Base-by-base conservation (phyloP, 139 green algal species). In the Chloropicon primus region DNA sequence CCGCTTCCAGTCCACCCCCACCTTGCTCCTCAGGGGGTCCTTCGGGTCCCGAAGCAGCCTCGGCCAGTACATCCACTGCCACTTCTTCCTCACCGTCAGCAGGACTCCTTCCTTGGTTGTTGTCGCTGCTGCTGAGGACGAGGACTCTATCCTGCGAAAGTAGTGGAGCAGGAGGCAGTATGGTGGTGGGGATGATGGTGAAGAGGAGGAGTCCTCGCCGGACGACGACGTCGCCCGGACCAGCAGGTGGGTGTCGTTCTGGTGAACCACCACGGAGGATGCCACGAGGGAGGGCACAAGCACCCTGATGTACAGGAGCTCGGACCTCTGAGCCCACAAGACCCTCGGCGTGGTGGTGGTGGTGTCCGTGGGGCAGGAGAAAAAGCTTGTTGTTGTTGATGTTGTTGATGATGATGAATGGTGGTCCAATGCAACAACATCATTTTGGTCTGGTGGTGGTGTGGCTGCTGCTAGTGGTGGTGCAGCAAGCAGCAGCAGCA, bases 1-100 rank as follows among this genome's bases (percentile, higher is more conserved):
- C 21, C 78, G 72, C 78, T 81, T 81, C 78, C 78, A 81, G 27
- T 81, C 78, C 2, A 81, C 73, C 2, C 25, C 22, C 5, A 81
- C 72, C 22, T 76, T 74, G 23, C 25, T 2, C 29, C 73, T 71
- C 21, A 78, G 3, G 1, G 72, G 3, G 73, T 77, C 73, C 17
- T 27, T 73, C 21, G 72, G 78, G n/a, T 26, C 17, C 23, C 28
- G 22, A 21, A 77, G 78, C 26, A 81, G 73, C 26, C 78, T 73
- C 72, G 78, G 78, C 78, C 78, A 81, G 78, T 81, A 81, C 22
- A 25, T n/a, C 73, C 53, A 75, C 10, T 74, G 22, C 78, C 78
- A 81, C 72, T 78, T 78, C 28, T 81, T 81, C 41, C 22, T 28
- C 2, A 81, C 1, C 23, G 73, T 78, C 10, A 81, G 41, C 41